Conservation (phyloP, 805 yeast genomes). For the Sugiyamaella smithiae region DNA sequence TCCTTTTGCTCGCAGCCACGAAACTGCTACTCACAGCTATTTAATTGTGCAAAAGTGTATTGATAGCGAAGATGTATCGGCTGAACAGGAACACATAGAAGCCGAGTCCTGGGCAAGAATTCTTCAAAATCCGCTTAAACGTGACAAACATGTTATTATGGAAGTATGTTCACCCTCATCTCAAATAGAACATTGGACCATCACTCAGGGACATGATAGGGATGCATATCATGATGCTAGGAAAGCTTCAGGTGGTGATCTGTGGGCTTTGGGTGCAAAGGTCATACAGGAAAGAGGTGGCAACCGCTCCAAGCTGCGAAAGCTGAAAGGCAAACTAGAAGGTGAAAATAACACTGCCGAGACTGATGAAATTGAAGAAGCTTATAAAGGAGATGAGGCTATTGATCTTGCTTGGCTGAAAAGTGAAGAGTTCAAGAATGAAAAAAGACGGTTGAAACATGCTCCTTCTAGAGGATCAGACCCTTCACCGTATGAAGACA, state of each 20-base stretch:
- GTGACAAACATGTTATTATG: slow-evolving; percentile 77
- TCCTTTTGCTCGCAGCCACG: slow-evolving; percentile 65
- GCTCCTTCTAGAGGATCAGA: slow-evolving; percentile 19
- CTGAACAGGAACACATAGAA: slow-evolving; percentile 9
- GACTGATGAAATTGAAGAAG: background rate
- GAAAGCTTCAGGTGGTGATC: slow-evolving; percentile 77
- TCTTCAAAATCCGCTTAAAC: slow-evolving; percentile 61
- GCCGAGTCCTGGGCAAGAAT: slow-evolving; percentile 72
- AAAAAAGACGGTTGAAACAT: background rate
- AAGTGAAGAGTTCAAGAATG: background rate
- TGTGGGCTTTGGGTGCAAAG: slow-evolving; percentile 77
- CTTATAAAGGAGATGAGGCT: background rate
- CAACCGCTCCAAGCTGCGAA: slow-evolving; percentile 17
- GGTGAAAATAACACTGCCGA: background rate
- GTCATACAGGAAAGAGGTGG: slow-evolving; percentile 40
- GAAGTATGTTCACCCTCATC: slow-evolving; percentile 81
- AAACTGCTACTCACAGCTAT: slow-evolving; percentile 70
- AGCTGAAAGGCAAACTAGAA: slow-evolving; percentile 8
- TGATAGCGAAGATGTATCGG: slow-evolving; percentile 24
- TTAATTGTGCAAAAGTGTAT: slow-evolving; percentile 61
- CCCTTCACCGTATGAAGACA: slow-evolving; percentile 17
- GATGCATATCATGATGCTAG: slow-evolving; percentile 87
- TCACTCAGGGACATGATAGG: slow-evolving; percentile 73
- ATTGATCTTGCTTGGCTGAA: slow-evolving; percentile 11
- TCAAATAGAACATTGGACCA: slow-evolving; percentile 78